A percentile compares a stretch with the other conserved stretches of the same genome.
Conservation (phyloP, 2,329 filamentous ascomycete genomes). For the Trichoderma asperellum region DNA sequence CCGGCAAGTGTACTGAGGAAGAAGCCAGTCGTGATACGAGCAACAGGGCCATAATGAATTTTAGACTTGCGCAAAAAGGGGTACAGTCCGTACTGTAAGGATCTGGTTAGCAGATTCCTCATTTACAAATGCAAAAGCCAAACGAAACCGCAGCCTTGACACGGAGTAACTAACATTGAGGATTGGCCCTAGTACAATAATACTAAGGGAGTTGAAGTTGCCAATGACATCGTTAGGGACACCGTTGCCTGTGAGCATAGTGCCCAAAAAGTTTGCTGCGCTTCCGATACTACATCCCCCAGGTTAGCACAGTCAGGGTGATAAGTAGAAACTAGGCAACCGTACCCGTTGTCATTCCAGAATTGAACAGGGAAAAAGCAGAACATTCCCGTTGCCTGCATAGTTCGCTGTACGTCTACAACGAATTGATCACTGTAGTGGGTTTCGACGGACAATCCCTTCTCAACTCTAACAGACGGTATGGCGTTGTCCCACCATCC, state of each 20-base stretch:
- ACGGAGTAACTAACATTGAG: slow-evolving; percentile 32
- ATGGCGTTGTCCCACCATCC: slow-evolving; percentile 63
- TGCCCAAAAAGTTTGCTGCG: slow-evolving; percentile 44
- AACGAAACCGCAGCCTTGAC: neutral
- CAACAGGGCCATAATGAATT: slow-evolving; percentile 62
- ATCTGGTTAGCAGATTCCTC: neutral
- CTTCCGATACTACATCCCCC: slow-evolving; percentile 39
- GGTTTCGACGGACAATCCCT: slow-evolving; percentile 52
- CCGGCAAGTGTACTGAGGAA: slow-evolving; percentile 53
- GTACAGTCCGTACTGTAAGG: slow-evolving; percentile 50
- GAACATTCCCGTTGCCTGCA: slow-evolving; percentile 48
- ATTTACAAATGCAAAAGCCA: neutral
- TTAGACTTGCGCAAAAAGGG: slow-evolving; percentile 55
- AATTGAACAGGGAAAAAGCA: slow-evolving; percentile 48
- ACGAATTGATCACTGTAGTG: slow-evolving; percentile 68
- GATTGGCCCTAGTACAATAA: slow-evolving; percentile 52
- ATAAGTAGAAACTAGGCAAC: neutral
- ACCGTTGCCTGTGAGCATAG: slow-evolving; percentile 51
- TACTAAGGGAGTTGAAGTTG: slow-evolving; percentile 62
- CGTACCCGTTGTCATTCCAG: slow-evolving; percentile 44
- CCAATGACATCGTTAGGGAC: slow-evolving; percentile 64
- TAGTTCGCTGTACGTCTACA: slow-evolving; percentile 62
- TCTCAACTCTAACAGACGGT: slow-evolving; percentile 54
- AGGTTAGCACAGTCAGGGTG: neutral
- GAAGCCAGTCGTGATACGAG: slow-evolving; percentile 62